phyloP scores from a whole-genome alignment of 441 rosid genomes.

The Gossypium schwendimanii region DNA sequence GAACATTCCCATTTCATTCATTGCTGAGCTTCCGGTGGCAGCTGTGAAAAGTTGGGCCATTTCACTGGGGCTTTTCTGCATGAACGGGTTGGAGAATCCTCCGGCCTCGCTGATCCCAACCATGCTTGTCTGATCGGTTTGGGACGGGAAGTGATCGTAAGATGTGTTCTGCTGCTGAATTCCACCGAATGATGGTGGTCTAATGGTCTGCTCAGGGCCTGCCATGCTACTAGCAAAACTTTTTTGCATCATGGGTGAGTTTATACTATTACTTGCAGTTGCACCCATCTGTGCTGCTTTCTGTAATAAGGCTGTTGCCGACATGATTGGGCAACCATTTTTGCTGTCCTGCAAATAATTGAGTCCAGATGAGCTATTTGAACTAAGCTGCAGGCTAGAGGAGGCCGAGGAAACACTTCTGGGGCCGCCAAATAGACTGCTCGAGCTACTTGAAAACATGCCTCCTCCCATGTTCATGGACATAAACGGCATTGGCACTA shows the following conservation, averaged over 20 bases:
- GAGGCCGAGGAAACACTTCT: slow-evolving; percentile 37
- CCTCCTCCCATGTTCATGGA: slow-evolving; percentile 44
- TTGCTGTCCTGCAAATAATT: slow-evolving; percentile 40
- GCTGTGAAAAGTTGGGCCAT: slow-evolving; percentile 31
- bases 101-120: slow-evolving; percentile 23
- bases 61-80: slow-evolving; percentile 30
- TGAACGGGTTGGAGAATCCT: slow-evolving; percentile 23
- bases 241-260: slow-evolving; percentile 67
- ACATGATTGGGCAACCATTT: slow-evolving; percentile 50
- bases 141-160: slow-evolving; percentile 25
- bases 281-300: slow-evolving; percentile 95
- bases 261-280: slow-evolving; percentile 51
- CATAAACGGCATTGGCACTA: slow-evolving; percentile 46
- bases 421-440: slow-evolving; percentile 40
- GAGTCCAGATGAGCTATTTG: slow-evolving; percentile 40
- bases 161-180: slow-evolving; percentile 26
- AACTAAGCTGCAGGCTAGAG: slow-evolving; percentile 54
- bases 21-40: slow-evolving; percentile 21
- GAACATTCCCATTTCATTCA: slow-evolving; percentile 43
- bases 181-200: slow-evolving; percentile 20
- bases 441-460: slow-evolving; percentile 53
- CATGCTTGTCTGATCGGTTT: slow-evolving; percentile 26
- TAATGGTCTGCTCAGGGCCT: slow-evolving; percentile 20
- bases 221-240: slow-evolving; percentile 42
- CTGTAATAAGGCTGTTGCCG: slow-evolving; percentile 86